Percentiles rank a stretch among this genome's conserved stretches.
These are phyloP conservation scores for Hibiscus tridactylites DNA, from an alignment of 345 rosid genomes.

Conservation along the genomic window DNA sequence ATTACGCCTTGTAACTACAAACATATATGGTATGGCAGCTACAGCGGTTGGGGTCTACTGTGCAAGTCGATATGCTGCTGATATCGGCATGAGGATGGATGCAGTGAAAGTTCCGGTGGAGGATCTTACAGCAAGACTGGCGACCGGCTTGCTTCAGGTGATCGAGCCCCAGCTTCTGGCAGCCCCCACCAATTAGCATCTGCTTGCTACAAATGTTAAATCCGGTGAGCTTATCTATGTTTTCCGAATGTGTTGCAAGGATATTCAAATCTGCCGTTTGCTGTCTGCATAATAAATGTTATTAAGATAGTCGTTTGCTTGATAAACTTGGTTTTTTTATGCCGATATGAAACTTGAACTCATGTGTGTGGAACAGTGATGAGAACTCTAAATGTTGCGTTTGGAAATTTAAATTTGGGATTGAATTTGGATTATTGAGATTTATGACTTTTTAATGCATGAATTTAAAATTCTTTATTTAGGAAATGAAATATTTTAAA, in stretches of 20 bases:
- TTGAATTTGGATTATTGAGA: too few species aligned
- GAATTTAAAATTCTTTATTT: too few species aligned
- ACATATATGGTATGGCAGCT: constrained; percentile 71
- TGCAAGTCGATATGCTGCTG: constrained; percentile 73
- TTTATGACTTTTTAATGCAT: too few species aligned
- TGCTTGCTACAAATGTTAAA: neutral
- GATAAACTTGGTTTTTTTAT: neutral
- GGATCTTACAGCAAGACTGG: constrained; percentile 44
- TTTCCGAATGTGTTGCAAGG: neutral
- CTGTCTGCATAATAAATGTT: neutral
- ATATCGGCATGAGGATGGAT: constrained; percentile 61
- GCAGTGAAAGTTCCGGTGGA: constrained; percentile 66
- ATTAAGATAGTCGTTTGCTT: neutral
- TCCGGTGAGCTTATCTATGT: neutral
- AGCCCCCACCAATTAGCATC: neutral
- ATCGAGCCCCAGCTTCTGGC: constrained; percentile 34
- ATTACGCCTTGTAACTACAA: constrained; percentile 64
- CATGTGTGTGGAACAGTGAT: neutral
- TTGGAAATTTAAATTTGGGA: too few species aligned
- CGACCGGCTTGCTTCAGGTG: constrained; percentile 51
- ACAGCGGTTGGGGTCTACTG: constrained; percentile 75
- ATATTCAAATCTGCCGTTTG: neutral
- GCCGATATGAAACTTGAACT: too few species aligned
- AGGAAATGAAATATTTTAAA: too few species aligned
- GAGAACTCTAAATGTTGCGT: neutral